Evolutionary conservation across 371 early-diverging fungal species (phyloP).

Genomic region (Lichtheimia ramosa): DNA sequence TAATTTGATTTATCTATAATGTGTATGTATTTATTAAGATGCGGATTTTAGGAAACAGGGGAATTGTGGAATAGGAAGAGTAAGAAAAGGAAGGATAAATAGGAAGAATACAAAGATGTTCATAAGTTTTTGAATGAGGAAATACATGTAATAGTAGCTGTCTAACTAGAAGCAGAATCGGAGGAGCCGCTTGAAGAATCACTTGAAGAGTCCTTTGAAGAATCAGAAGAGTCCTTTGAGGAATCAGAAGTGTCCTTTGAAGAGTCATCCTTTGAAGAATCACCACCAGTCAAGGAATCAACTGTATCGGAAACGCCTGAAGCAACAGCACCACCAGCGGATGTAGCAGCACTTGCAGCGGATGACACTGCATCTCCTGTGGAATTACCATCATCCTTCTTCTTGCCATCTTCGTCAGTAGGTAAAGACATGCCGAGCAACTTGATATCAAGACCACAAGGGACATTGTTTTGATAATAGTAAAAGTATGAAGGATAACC

Average conservation of each 20-base stretch:
- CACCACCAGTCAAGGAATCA: too few relatives aligned
- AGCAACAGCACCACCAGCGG: neutral
- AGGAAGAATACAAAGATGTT: neutral
- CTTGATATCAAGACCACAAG: constrained; percentile 14
- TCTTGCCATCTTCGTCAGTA: constrained; percentile 3
- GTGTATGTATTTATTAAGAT: too few relatives aligned
- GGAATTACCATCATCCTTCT: constrained; percentile 3
- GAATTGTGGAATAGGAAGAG: neutral
- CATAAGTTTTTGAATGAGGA: neutral
- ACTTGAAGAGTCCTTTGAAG: too few relatives aligned
- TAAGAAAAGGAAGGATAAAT: neutral
- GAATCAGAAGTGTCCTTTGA: too few relatives aligned
- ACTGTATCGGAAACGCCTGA: too few relatives aligned
- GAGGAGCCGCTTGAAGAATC: too few relatives aligned
- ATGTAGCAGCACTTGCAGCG: neutral
- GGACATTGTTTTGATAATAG: constrained; percentile 36
- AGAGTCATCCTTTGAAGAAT: too few relatives aligned
- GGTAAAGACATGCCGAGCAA: constrained; percentile 14
- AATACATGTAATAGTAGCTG: too few relatives aligned
- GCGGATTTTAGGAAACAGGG: too few relatives aligned
- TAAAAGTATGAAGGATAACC: constrained; percentile 23
- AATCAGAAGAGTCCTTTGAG: too few relatives aligned
- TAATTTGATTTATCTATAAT: too few relatives aligned
- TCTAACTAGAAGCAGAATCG: too few relatives aligned
- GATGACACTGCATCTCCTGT: neutral